Conservation (phyloP, 2,329 filamentous ascomycete species). For the Helminthosporium solani region DNA sequence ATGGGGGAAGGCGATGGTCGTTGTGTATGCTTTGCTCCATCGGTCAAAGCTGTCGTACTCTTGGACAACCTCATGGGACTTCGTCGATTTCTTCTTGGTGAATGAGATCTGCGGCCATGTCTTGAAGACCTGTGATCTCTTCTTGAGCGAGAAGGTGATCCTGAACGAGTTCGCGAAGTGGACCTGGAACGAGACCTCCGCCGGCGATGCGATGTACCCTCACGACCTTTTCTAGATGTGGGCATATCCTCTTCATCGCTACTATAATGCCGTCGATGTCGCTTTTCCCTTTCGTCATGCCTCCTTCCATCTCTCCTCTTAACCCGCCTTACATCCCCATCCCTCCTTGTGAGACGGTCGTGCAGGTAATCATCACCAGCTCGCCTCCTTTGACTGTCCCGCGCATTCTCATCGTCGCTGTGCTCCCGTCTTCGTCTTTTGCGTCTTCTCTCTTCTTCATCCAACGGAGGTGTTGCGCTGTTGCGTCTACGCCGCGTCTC, state of each 20-base stretch:
- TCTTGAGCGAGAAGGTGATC: slow-evolving; percentile 16
- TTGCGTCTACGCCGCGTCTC: slow-evolving; percentile 18
- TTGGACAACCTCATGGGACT: background rate
- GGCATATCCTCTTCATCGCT: slow-evolving; percentile 11
- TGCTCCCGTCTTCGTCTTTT: slow-evolving; percentile 21
- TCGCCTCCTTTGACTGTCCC: slow-evolving; percentile 8
- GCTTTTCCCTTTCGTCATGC: slow-evolving; percentile 11
- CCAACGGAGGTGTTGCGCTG: slow-evolving; percentile 22
- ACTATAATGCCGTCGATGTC: slow-evolving; percentile 8
- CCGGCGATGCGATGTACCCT: slow-evolving; percentile 13
- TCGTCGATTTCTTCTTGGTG: slow-evolving; percentile 7
- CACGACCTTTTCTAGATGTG: slow-evolving; percentile 11
- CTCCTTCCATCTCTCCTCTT: slow-evolving; percentile 14
- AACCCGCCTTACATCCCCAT: slow-evolving; percentile 17
- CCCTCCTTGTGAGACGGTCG: slow-evolving; percentile 5
- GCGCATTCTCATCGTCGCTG: slow-evolving; percentile 18
- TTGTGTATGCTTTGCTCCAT: slow-evolving; percentile 1
- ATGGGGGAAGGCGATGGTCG: slow-evolving; percentile 14
- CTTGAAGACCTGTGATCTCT: slow-evolving; percentile 12
- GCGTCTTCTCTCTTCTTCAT: slow-evolving; percentile 17
- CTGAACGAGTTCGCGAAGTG: slow-evolving; percentile 20
- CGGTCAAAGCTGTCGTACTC: slow-evolving; percentile 3
- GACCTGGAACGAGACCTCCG: slow-evolving; percentile 21
- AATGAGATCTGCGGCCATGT: slow-evolving; percentile 15
- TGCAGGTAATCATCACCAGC: slow-evolving; percentile 8